phyloP scores from a whole-genome alignment of 768 basidiomycete species.

The Psilocybe cyanescens region DNA sequence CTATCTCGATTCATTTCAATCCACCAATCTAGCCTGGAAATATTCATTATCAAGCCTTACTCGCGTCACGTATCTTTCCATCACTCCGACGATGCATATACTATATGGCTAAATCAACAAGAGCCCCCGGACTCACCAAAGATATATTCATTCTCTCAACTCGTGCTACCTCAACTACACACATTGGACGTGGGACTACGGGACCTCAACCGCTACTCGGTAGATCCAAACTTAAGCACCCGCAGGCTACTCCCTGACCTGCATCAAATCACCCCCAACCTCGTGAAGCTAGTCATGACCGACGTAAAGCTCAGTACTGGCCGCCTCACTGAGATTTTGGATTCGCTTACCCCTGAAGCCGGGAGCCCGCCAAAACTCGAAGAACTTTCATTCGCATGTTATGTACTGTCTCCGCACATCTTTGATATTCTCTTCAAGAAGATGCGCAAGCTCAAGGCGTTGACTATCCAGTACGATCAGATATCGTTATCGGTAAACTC shows the following conservation, averaged over 20 bases:
- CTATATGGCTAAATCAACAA: constrained; percentile 11
- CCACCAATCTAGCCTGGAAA: constrained; percentile 12
- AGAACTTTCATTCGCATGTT: constrained; percentile 7
- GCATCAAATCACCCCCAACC: constrained; percentile 10
- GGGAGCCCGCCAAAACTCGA: constrained; percentile 3
- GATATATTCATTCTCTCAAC: constrained; percentile 7
- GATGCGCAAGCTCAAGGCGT: not conserved
- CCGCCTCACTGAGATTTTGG: not conserved
- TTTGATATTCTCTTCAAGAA: constrained; percentile 12
- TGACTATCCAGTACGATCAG: constrained; percentile 9
- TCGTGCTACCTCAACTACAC: constrained; percentile 8
- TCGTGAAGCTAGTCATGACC: constrained; percentile 14
- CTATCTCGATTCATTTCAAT: constrained; percentile 16
- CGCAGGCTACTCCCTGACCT: constrained; percentile 14
- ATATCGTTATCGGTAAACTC: not conserved
- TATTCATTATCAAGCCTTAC: constrained; percentile 13
- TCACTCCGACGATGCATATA: constrained; percentile 16
- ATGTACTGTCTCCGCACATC: not conserved
- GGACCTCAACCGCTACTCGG: not conserved
- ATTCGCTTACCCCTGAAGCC: not conserved
- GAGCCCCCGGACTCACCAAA: not conserved
- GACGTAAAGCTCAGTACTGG: not conserved
- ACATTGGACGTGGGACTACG: constrained; percentile 19
- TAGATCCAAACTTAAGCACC: not conserved
- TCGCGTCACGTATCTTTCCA: constrained; percentile 7